Base-by-base conservation (phyloP, 257 asterid genomes). In the Lantana camara region DNA sequence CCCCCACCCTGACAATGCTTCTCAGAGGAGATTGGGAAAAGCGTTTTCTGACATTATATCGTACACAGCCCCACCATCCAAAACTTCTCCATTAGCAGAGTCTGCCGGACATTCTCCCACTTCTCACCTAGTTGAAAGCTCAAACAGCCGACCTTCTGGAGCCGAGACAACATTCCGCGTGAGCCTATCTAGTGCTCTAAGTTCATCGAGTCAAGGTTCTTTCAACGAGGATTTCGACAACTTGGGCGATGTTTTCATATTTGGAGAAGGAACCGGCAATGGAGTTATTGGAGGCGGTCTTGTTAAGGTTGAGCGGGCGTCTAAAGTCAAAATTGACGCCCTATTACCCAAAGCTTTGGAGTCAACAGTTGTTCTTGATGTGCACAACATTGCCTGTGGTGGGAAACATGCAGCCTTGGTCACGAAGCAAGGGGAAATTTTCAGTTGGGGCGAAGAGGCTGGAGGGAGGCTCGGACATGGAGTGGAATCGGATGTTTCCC, bases 401-500 rank as follows among this genome's bases (percentile, higher is more conserved):
- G 48, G 55, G 41, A 82, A 70, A 57, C 95, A 92, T 23, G 97
- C 95, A 3, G 81, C 79, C 54, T 70, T 92, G 49, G 89, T 92
- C 67, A 81, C 91, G 12, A 89, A 82, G 70, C 95, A 85, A 58
- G 98, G 98, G 49, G 96, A 87, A 44, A 74, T 78, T 17, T 92
- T 75, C 77, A 89, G 96, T 69, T 92, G 98, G 98, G 97, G 98
- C 11, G 94, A 92, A 73, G 97, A 85, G 69, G 58, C 54, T 0
- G 88, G 90, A 16, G 98, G 97, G 38, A 76, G 96, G 73, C 84
- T 92, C 30, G 98, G 98, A 56, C 97, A 89, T 19, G 98, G 98
- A 4, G 76, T 79, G 1, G 96, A 82, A 40, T 50, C 81, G 0
- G 96, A 89, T 47, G 45, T 80, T 68, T 62, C 77, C 53, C 81